Base-by-base conservation (phyloP, 2,329 filamentous ascomycete genomes). In the Trichophyton rubrum region DNA sequence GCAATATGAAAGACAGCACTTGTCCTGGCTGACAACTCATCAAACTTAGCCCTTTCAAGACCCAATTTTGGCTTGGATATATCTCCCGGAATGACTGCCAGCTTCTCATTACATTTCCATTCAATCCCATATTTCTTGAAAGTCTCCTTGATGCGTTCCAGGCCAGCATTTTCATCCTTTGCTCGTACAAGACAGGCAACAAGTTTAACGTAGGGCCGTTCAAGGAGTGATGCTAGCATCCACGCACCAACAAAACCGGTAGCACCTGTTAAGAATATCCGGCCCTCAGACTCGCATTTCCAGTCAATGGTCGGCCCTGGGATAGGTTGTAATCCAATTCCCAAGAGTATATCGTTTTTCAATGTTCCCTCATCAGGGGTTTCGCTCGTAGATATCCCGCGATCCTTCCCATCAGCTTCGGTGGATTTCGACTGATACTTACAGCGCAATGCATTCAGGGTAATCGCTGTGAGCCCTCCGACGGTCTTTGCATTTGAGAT, bases 171-270 rank as follows among this genome's bases (percentile, higher is more conserved):
- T 2, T 45, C 66, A 59, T 83, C 81, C 66, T 83, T 82, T 30
- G 83, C 84, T 53, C 89, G 85, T 0, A 93, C 85, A 59, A 90
- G 84, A 0, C 85, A 85, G 15, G 45, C 45, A 27, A 49, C 45
- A 3, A 1, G 13, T 20, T 63, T 27, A 3, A 82, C 75, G 22
- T 76, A 71, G 8, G 73, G 77, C 22, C 73, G 77, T 27, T 79
- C 78, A 0, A 95, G 77, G 0, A 93, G 72, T 58, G 91, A 86
- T 58, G 80, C 80, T 35, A 92, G 74, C 3, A 95, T 74, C 68
- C 88, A 92, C 0, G 86, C 80, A 6, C 90, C 89, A 13, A 95
- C 73, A 75, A 95, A 95, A 0, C 89, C 89, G 1, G 89, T 95
- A 2, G 87, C 88, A 27, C 90, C 89, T 1, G 89, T 95, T 3